Evolutionary conservation across 176 grass and related monocot genomes (phyloP), one percentile per base, ranked within the genome.

Genomic region (Carex parvula): DNA sequence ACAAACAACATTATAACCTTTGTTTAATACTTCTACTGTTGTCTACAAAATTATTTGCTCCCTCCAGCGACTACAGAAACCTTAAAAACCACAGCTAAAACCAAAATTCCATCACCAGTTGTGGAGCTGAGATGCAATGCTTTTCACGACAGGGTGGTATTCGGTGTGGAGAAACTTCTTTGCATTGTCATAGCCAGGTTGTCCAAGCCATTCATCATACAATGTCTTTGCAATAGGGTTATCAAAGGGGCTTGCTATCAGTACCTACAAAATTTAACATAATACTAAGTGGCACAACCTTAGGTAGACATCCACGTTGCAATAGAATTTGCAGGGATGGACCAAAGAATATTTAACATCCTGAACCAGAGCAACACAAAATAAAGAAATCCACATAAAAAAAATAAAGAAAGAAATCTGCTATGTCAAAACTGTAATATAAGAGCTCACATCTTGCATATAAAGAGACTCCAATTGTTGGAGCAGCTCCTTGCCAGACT

Each of bases 151-250:
- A 1, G 91, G 91, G 84, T 99, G 96, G 57, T 95, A 99, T 20
- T 78, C 76, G 0, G 96, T 99, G 64, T 99, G 96, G 80, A 99
- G 61, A 82, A 93, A 92, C 24, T 70, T 93, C 84, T 83, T 92
- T n/a, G 96, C 96, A 29, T 89, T 93, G 5, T 99, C 96, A 53
- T 93, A 93, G 81, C 96, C 93, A 80, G 96, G 96, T 44, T 95
- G 75, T 11, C 84, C 89, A 33, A 99, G 87, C 96, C 96, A 99
- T 33, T 99, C 96, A 0, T 93, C 80, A 3, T 99, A 99, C 85
- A 99, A 82, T 64, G 56, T 88, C 70, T 90, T 95, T 0, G 71
- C 65, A 6, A 99, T 79, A 16, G 91, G 93, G 79, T 99, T 99
- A 52, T 89, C 78, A 18, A 90, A 92, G 29, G 96, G 96, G 63